Evolutionary conservation across 2,329 filamentous ascomycete genomes (phyloP).

Genomic region (Mycogone perniciosa): DNA sequence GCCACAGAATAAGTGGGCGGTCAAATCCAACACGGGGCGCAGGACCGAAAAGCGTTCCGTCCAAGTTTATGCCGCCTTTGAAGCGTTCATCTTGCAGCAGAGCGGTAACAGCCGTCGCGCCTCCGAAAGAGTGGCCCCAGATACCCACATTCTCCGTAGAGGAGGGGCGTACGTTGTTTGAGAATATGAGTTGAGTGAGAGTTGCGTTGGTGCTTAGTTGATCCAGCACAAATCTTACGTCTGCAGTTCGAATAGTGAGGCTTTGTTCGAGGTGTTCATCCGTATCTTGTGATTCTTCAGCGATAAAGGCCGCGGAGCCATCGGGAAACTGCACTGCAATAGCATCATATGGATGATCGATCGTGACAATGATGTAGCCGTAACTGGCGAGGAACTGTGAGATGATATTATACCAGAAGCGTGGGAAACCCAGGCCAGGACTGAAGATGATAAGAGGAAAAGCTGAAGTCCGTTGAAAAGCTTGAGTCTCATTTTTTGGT

Average conservation of each 20-base stretch:
- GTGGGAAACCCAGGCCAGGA: not conserved
- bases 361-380: constrained; percentile 4
- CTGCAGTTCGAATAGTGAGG: not conserved
- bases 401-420: constrained; percentile 7
- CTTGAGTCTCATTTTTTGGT: not conserved
- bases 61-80: constrained; percentile 8
- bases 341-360: constrained; percentile 3
- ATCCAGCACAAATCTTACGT: constrained; percentile 6
- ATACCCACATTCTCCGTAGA: constrained; percentile 2
- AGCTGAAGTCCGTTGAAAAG: not conserved
- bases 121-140: constrained; percentile 11
- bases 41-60: constrained; percentile 7
- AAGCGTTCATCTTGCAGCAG: constrained; percentile 5
- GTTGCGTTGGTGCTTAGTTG: constrained; percentile 5
- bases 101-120: constrained; percentile 4
- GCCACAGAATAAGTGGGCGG: not conserved
- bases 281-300: not conserved
- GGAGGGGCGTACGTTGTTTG: not conserved
- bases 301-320: not conserved
- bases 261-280: not conserved
- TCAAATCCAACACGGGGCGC: constrained; percentile 1
- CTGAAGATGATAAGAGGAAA: constrained; percentile 7
- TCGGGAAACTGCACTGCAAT: constrained; percentile 2
- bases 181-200: constrained; percentile 1
- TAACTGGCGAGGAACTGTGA: constrained; percentile 8